These are phyloP conservation scores for Colletotrichum abscissum DNA, from an alignment of 2,329 filamentous ascomycete species.

Conservation along the genomic window DNA sequence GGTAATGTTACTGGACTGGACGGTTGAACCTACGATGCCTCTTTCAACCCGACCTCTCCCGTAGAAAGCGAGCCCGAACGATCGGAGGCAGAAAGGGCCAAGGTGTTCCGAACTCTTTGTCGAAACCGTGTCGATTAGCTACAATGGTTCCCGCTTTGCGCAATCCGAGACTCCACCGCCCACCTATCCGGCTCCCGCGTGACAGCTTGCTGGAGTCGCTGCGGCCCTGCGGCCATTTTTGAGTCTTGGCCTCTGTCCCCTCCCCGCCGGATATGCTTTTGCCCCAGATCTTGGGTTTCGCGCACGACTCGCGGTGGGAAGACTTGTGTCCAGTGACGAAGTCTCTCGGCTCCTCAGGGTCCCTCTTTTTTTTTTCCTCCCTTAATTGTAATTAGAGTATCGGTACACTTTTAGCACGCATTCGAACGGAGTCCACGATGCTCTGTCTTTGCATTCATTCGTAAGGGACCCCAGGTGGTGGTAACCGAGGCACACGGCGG, in stretches of 20 bases:
- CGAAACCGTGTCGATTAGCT: neutral
- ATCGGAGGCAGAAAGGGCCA: neutral
- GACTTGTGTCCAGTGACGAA: no score
- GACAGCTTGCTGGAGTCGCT: conserved; percentile 1
- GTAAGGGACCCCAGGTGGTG: neutral
- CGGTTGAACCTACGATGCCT: neutral
- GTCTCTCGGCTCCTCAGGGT: neutral
- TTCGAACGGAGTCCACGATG: neutral
- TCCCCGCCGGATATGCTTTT: neutral
- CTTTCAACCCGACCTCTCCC: neutral
- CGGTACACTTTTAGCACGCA: neutral
- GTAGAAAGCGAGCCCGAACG: neutral
- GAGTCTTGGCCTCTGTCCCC: neutral
- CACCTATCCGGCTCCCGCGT: neutral
- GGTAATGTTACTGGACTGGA: neutral
- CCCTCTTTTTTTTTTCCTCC: neutral
- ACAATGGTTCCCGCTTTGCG: conserved; percentile 2
- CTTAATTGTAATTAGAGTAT: neutral
- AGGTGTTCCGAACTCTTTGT: neutral
- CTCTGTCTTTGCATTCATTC: no score
- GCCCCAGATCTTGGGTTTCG: neutral
- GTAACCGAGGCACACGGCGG: neutral
- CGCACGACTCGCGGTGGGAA: neutral
- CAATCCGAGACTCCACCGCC: neutral
- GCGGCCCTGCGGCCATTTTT: neutral